Evolutionary conservation across 495 filamentous ascomycete species (phyloP).

Genomic region (Penicillium silybi): DNA sequence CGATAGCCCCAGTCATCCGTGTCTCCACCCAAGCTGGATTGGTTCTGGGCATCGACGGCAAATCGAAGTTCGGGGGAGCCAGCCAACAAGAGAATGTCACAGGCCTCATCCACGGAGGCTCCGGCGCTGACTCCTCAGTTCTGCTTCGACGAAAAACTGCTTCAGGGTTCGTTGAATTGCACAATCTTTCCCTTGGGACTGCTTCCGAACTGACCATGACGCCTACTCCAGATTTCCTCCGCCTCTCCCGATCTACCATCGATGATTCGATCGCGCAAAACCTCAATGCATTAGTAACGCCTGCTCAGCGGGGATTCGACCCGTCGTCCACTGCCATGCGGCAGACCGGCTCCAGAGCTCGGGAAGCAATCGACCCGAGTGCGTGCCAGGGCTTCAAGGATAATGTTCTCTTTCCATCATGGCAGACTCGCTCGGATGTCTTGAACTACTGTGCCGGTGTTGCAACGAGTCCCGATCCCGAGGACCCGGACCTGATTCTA

Average conservation of each 20-base stretch:
- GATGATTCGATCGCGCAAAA: conserved; percentile 94
- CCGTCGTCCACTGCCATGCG: conserved; percentile 68
- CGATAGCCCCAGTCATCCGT: neutral
- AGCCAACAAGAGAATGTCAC: conserved; percentile 52
- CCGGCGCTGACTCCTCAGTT: conserved; percentile 80
- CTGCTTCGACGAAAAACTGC: conserved; percentile 81
- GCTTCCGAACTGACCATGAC: conserved; percentile 4
- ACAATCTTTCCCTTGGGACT: neutral
- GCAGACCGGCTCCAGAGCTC: conserved; percentile 39
- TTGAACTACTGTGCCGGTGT: conserved; percentile 87
- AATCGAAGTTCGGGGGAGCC: conserved; percentile 16
- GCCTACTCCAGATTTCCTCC: conserved; percentile 74
- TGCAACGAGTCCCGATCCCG: conserved; percentile 80
- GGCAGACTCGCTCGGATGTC: conserved; percentile 81
- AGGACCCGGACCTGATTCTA: conserved; percentile 74
- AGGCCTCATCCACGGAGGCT: conserved; percentile 46
- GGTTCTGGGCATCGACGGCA: conserved; percentile 37
- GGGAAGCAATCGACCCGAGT: conserved; percentile 49
- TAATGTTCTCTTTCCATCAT: conserved; percentile 79
- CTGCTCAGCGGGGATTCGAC: conserved; percentile 67
- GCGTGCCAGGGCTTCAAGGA: conserved; percentile 72
- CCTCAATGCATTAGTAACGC: conserved; percentile 84
- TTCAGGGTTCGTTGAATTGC: conserved; percentile 62
- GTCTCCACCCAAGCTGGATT: conserved; percentile 36
- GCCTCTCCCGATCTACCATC: conserved; percentile 75